Percentiles rank a stretch among this genome's conserved stretches.
These are phyloP conservation scores for Solanum hybrid DNA, from an alignment of 305 asterid species.

Conservation along the genomic window DNA sequence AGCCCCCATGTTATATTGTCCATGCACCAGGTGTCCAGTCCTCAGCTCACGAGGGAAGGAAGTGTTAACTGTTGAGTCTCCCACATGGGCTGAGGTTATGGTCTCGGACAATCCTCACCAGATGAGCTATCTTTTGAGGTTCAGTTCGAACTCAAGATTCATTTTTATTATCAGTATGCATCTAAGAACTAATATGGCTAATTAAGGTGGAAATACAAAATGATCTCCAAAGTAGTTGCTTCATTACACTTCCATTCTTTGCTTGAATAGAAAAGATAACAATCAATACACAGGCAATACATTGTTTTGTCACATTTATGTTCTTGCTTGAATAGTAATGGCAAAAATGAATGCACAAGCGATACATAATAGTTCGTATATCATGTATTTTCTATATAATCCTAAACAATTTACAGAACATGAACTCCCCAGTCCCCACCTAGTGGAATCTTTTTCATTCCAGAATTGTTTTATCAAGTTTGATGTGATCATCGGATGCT, in stretches of 20 bases:
- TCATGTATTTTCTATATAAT: background rate
- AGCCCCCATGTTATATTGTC: background rate
- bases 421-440: slow-evolving; percentile 1
- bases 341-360: background rate
- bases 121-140: background rate
- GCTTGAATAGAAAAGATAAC: background rate
- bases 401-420: background rate
- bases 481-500: background rate
- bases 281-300: background rate
- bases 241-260: background rate
- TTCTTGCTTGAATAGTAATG: background rate
- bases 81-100: background rate
- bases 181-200: background rate
- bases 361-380: background rate
- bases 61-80: background rate
- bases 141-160: background rate
- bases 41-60: background rate
- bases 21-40: background rate
- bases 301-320: background rate
- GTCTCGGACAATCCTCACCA: background rate
- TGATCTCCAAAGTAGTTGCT: background rate
- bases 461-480: background rate
- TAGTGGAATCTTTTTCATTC: background rate
- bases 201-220: background rate
- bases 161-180: background rate